phyloP scores from a whole-genome alignment of 2,329 filamentous ascomycete genomes.

The Aaosphaeria pasadenensis region DNA sequence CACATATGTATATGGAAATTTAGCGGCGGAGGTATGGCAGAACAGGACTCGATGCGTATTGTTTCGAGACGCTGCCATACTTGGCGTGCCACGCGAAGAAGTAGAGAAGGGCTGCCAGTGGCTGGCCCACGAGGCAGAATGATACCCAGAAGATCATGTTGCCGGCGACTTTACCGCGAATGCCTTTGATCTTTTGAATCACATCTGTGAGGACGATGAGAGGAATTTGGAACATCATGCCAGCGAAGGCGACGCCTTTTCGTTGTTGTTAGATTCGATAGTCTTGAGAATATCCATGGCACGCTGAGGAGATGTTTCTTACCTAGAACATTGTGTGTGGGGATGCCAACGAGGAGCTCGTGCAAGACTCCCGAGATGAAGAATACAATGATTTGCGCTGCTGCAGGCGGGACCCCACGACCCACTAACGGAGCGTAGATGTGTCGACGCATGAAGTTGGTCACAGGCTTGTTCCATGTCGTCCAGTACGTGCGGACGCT shows the following conservation, averaged over 20 bases:
- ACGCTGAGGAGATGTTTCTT: constrained; percentile 2
- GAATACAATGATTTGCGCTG: constrained; percentile 81
- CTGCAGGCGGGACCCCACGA: constrained; percentile 69
- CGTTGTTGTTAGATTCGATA: neutral
- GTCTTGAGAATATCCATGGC: neutral
- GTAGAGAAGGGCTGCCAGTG: constrained; percentile 85
- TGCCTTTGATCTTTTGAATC: constrained; percentile 73
- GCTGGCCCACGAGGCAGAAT: constrained; percentile 93
- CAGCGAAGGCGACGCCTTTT: constrained; percentile 80
- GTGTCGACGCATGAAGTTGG: constrained; percentile 93
- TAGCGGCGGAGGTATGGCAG: neutral
- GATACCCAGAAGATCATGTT: constrained; percentile 97
- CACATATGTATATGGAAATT: too few relatives aligned
- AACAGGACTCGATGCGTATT: constrained; percentile 19
- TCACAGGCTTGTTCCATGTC: constrained; percentile 96
- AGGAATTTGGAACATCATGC: constrained; percentile 91
- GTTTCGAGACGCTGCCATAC: constrained; percentile 73
- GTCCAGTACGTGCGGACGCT: constrained; percentile 89
- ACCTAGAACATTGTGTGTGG: constrained; percentile 92
- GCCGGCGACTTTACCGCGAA: constrained; percentile 74
- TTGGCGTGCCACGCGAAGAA: constrained; percentile 99
- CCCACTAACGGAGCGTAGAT: constrained; percentile 86
- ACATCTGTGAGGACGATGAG: constrained; percentile 78
- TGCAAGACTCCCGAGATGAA: constrained; percentile 84
- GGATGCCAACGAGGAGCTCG: constrained; percentile 87